Evolutionary conservation across 768 basidiomycete genomes (phyloP).

Genomic region (Mycena indigotica): DNA sequence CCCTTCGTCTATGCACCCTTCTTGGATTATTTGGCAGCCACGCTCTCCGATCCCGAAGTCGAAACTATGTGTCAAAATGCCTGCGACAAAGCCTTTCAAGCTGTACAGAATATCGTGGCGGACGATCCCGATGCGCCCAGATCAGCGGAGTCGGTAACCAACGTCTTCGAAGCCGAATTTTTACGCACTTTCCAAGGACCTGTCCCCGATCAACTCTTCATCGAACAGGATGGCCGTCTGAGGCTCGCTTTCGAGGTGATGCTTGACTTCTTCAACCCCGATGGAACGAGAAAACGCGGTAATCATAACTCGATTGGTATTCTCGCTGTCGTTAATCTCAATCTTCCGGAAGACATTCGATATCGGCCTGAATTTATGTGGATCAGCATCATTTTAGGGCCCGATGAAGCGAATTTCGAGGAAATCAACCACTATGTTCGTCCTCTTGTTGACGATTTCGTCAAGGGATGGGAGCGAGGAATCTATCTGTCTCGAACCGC

Average conservation of each 20-base stretch:
- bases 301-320: slow-evolving; percentile 25
- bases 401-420: not conserved
- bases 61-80: slow-evolving; percentile 13
- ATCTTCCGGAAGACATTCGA: slow-evolving; percentile 28
- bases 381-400: slow-evolving; percentile 28
- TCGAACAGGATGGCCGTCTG: not conserved
- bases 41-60: slow-evolving; percentile 16
- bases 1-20: slow-evolving; percentile 19
- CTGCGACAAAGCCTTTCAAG: slow-evolving; percentile 11
- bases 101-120: not conserved
- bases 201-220: not conserved
- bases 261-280: slow-evolving; percentile 26
- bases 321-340: slow-evolving; percentile 31
- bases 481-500: not conserved
- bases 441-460: slow-evolving; percentile 25
- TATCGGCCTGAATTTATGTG: slow-evolving; percentile 33
- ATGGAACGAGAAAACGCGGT: slow-evolving; percentile 22
- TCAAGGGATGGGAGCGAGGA: slow-evolving; percentile 4
- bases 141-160: not conserved
- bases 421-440: not conserved
- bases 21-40: slow-evolving; percentile 21
- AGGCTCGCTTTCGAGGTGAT: not conserved
- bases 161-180: slow-evolving; percentile 1
- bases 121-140: not conserved
- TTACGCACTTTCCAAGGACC: not conserved